Percentiles rank a stretch among this genome's conserved stretches.
Evolutionary conservation across 139 green algal genomes (phyloP).

Genomic region (Picochlorum sp.): DNA sequence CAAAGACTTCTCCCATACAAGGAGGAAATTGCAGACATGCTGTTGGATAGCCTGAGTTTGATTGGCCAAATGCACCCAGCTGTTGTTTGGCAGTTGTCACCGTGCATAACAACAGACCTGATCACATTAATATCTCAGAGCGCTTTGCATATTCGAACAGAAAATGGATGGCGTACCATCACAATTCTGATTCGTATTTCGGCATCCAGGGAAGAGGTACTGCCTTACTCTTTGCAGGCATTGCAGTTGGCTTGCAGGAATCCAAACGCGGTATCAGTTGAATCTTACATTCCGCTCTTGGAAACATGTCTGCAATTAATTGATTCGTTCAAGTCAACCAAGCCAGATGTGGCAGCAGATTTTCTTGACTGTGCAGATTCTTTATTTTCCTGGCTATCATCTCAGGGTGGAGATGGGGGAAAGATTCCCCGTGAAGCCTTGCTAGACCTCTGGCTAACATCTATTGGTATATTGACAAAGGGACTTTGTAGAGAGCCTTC

Average conservation of each 20-base stretch:
- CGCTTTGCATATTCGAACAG: constrained; percentile 58
- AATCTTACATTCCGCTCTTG: constrained; percentile 24
- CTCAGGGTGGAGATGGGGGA: constrained; percentile 12
- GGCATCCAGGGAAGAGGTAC: constrained; percentile 33
- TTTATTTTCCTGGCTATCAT: constrained; percentile 43
- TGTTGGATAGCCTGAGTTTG: constrained; percentile 42
- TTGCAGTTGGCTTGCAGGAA: constrained; percentile 18
- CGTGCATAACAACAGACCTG: constrained; percentile 60
- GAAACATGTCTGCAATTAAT: constrained; percentile 42
- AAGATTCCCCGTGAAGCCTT: constrained; percentile 22
- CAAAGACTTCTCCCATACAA: constrained; percentile 85
- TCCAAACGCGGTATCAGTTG: constrained; percentile 7
- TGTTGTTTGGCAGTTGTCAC: constrained; percentile 48
- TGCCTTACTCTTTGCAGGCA: constrained; percentile 22
- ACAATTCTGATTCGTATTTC: constrained; percentile 71
- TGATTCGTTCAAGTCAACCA: constrained; percentile 35
- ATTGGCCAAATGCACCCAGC: background rate
- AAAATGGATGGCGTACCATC: constrained; percentile 73
- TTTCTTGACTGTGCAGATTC: constrained; percentile 44
- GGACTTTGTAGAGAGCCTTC: constrained; percentile 33
- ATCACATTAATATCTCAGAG: constrained; percentile 49
- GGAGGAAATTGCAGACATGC: constrained; percentile 68
- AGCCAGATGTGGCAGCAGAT: constrained; percentile 25
- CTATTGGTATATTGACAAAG: constrained; percentile 35
- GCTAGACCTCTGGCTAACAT: constrained; percentile 51